These are phyloP conservation scores for Boletus sp. DNA, from an alignment of 768 basidiomycete species.

Conservation along the genomic window DNA sequence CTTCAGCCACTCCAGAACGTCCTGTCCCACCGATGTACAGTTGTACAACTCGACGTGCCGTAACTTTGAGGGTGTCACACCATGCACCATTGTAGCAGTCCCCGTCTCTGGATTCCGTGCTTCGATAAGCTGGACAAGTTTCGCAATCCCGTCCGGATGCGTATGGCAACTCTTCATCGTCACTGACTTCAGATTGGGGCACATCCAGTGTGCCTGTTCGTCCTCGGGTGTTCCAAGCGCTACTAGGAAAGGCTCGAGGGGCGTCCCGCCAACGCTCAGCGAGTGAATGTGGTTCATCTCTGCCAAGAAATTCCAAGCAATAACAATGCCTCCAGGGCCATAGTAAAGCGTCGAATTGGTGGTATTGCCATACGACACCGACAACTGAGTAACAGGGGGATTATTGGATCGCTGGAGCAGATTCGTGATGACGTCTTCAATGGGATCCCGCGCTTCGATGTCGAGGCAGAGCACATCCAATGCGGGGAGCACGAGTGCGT, in stretches of 20 bases:
- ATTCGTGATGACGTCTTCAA: constrained; percentile 66
- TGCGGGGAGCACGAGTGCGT: constrained; percentile 56
- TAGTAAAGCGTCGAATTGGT: constrained; percentile 51
- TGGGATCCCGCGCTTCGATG: constrained; percentile 71
- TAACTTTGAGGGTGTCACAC: constrained; percentile 53
- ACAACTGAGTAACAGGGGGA: constrained; percentile 57
- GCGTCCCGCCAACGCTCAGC: constrained; percentile 62
- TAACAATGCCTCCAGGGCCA: constrained; percentile 53
- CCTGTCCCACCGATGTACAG: constrained; percentile 62
- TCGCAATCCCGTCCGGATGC: constrained; percentile 61
- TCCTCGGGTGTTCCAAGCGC: constrained; percentile 62
- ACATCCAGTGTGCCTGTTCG: constrained; percentile 57
- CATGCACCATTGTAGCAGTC: constrained; percentile 37
- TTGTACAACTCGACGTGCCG: constrained; percentile 62
- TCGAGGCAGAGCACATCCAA: constrained; percentile 63
- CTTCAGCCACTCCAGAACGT: constrained; percentile 69
- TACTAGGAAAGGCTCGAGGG: constrained; percentile 60
- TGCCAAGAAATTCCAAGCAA: constrained; percentile 64
- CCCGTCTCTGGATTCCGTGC: constrained; percentile 59
- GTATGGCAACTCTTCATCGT: constrained; percentile 64
- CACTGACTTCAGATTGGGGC: constrained; percentile 59
- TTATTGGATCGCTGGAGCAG: constrained; percentile 60
- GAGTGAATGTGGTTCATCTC: constrained; percentile 59
- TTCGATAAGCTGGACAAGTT: constrained; percentile 71
- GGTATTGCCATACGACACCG: constrained; percentile 55